Base-by-base conservation (phyloP, 148 eudicot genomes). In the Persicaria maculosa region DNA sequence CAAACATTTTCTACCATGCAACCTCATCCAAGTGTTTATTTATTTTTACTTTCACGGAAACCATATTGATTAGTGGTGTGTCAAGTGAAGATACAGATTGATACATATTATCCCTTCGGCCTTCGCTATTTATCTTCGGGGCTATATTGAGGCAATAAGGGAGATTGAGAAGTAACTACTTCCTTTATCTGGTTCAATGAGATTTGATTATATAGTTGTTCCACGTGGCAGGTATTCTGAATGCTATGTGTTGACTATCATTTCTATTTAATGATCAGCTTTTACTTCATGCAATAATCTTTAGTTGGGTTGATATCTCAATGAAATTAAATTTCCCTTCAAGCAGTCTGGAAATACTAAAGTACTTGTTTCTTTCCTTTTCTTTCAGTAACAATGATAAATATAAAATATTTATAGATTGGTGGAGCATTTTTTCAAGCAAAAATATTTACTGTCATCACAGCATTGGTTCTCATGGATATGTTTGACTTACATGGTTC, bases 141-240 rank as follows among this genome's bases (percentile, higher is more conserved):
- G 97, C 14, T 95, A 95, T 79, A 88, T 95, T 44, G 97, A 95
- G 83, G 94, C 97, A 73, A 80, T 88, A 80, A 84, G 89, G 79
- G 99, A 95, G 84, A 89, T 95, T 72, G 88, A 90, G 81, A 83
- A 84, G 75, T 97, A 95, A 85, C 83, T 90, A 73, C 84, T 72
- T 10, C 58, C 75, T 17, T 76, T 68, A 44, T 75, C 77, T n/a
- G 78, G 79, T 59, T 76, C 77, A 53, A 62, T 76, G 79, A 81
- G 79, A 68, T 90, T 95, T 89, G 97, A 92, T 85, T 96, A 95
- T 84, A 89, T 95, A 74, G 90, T 90, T 74, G 97, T 89, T 58
- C 97, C 99, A 72, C 90, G 97, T 84, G 99, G 99, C 80, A 95
- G 97, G 99, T 95, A 68, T 79, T 43, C 5, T 31, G 31, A 40